Base-by-base conservation (phyloP, 306 rosid genomes). In the Cicer pinnatifidum region DNA sequence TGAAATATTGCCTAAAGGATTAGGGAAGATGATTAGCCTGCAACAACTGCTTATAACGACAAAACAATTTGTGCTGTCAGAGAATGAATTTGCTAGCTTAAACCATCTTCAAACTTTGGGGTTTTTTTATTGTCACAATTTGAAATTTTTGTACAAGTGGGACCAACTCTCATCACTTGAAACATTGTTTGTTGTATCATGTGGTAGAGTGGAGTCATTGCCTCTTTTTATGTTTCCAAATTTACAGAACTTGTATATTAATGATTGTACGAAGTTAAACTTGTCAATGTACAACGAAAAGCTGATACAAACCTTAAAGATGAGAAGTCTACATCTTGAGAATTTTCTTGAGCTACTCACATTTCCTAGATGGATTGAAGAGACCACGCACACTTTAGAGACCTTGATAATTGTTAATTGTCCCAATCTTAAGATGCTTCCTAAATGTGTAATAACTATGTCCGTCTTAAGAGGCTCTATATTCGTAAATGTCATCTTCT, bases 1-100 rank as follows among this genome's bases (percentile, higher is more conserved):
- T 37, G 67, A 61, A 37, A 61, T 11, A 61, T 37, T 61, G 67
- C 67, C 67, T 3, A 4, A 61, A 61, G 46, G 67, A 61, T n/a
- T 61, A 5, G 46, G 1, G 46, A 61, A 61, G 46, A 5, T 61
- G 67, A 35, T 9, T 0, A 61, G 67, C 67, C 67, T 61, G 3
- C 67, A 20, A 61, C 3, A 61, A 8, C 11, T 61, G 46, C 2
- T 1, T 59, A 59, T 59, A 11, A 33, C 65, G 6, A 59, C 65
- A 11, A 59, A 59, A 35, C 65, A 59, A 7, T 1, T 0, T 1
- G 10, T 6, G 7, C 12, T 61, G 67, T n/a, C 46, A n/a, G 6
- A 6, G 11, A 9, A 61, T 37, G 67, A 61, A 61, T 37, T 61
- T 2, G 67, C 67, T 35, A 61, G 46, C 46, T 37, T 61, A 20